phyloP scores from a whole-genome alignment of 495 filamentous ascomycete genomes.

The Aspergillus saccharolyticus region DNA sequence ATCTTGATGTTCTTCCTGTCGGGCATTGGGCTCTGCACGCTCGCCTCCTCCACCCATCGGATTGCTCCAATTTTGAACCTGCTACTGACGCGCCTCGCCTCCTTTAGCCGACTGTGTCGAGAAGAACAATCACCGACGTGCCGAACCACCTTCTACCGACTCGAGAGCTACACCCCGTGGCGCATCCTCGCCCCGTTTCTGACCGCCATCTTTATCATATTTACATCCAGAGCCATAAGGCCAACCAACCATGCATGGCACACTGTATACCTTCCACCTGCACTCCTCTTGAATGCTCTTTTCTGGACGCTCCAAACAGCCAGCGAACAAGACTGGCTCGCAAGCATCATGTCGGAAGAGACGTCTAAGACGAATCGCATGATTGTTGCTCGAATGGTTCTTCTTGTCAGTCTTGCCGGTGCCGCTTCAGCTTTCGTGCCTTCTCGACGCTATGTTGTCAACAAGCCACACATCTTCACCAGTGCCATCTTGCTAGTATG shows the following conservation, averaged over 20 bases:
- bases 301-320: constrained; percentile 1
- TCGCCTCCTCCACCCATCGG: constrained; percentile 50
- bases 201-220: constrained; percentile 69
- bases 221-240: constrained; percentile 32
- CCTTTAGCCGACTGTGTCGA: constrained; percentile 83
- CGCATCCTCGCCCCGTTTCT: constrained; percentile 72
- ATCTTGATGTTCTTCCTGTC: constrained; percentile 81
- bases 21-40: constrained; percentile 71
- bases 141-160: constrained; percentile 79
- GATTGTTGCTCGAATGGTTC: neutral
- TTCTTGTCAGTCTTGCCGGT: neutral
- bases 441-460: too few relatives aligned
- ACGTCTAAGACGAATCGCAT: neutral
- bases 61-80: constrained; percentile 63
- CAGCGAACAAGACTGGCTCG: neutral
- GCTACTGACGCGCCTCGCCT: constrained; percentile 68
- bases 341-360: neutral
- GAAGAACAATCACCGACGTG: constrained; percentile 97
- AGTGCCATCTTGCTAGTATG: constrained; percentile 2
- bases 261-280: neutral
- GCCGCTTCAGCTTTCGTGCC: neutral
- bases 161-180: constrained; percentile 63
- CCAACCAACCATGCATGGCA: neutral
- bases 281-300: constrained; percentile 1
- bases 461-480: constrained; percentile 1